A percentile compares a stretch with the other conserved stretches of the same genome.
Evolutionary conservation across 257 asterid genomes (phyloP).

Genomic region (Nyctanthes arbortristis): DNA sequence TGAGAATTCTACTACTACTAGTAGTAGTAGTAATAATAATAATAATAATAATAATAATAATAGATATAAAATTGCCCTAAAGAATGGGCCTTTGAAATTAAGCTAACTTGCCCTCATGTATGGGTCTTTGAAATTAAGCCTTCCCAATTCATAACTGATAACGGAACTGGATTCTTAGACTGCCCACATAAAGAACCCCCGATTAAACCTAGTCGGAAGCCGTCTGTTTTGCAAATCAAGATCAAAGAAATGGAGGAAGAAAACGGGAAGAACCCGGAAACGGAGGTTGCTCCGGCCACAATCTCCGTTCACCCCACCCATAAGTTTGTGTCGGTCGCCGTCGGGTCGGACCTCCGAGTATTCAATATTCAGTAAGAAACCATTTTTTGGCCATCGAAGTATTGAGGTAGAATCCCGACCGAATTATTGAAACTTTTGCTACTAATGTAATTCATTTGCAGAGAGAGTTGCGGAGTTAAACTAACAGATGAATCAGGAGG

Average conservation of each 20-base stretch:
- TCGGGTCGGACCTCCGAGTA: constrained; percentile 77
- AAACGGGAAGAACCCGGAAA: constrained; percentile 56
- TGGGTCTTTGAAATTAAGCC: neutral
- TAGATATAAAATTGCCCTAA: too few relatives aligned
- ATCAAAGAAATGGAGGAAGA: constrained; percentile 68
- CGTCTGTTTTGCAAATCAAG: constrained; percentile 23
- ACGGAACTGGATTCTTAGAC: constrained; percentile 3
- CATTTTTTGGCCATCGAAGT: neutral
- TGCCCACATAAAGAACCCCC: constrained; percentile 11
- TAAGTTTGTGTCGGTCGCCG: constrained; percentile 54
- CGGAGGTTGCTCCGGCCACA: constrained; percentile 81
- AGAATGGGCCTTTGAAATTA: neutral
- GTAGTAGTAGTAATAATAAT: too few relatives aligned
- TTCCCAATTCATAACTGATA: neutral
- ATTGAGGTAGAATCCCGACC: neutral
- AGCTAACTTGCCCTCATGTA: neutral
- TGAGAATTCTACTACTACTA: too few relatives aligned
- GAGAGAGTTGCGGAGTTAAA: constrained; percentile 50
- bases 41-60: too few relatives aligned
- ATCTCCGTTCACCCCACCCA: constrained; percentile 75
- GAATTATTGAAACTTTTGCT: neutral
- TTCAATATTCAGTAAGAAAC: constrained; percentile 62
- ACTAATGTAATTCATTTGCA: constrained; percentile 31
- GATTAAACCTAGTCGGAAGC: constrained; percentile 25
- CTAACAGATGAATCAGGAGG: constrained; percentile 55